Evolutionary conservation across 2,329 filamentous ascomycete genomes (phyloP), one percentile per base, ranked within the genome.

Genomic region (Diaporthe capsici): DNA sequence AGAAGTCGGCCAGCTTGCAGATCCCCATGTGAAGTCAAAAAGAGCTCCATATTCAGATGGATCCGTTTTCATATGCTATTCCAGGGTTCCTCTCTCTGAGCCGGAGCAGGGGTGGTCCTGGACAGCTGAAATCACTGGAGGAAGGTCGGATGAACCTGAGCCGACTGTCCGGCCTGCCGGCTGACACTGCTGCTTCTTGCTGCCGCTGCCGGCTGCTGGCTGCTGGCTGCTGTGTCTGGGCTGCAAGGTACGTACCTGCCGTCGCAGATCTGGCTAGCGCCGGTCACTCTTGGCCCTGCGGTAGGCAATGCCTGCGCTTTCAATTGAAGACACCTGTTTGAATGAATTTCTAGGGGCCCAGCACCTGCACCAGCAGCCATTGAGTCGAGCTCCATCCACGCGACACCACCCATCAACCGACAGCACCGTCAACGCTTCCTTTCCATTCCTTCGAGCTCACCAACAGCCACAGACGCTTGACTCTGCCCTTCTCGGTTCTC

Each of bases 291-390:
- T 51, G 65, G 65, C 47, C 65, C 10, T 37, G 44, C 22, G 3
- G 39, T 47, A 28, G 51, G 51, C 15, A 63, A 47, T 63, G 60
- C 60, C 60, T 63, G 65, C 58, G 42, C 70, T 72, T 7, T 58
- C 42, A 74, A 74, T 74, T 74, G 72, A 74, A 65, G 63, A 74
- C 72, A 74, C 61, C 61, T 74, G 72, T 74, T 65, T 68, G 58
- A 68, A 65, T 67, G 61, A 57, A 73, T 68, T 68, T 68, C 61
- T 68, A 34, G 49, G 60, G 60, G 47, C 39, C 49, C 53, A 65
- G 57, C 71, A 37, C 49, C 51, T 49, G 25, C 42, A 34, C 20
- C 57, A 60, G 72, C 65, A 53, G 44, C 49, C 34, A 55, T 60
- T 53, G 39, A 57, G 28, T 34, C n/a, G n/a, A 49, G 51, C 55